Percentiles rank a stretch among this genome's conserved stretches.
These are phyloP conservation scores for Hypoxylon trugodes DNA, from an alignment of 495 filamentous ascomycete species.

Conservation along the genomic window DNA sequence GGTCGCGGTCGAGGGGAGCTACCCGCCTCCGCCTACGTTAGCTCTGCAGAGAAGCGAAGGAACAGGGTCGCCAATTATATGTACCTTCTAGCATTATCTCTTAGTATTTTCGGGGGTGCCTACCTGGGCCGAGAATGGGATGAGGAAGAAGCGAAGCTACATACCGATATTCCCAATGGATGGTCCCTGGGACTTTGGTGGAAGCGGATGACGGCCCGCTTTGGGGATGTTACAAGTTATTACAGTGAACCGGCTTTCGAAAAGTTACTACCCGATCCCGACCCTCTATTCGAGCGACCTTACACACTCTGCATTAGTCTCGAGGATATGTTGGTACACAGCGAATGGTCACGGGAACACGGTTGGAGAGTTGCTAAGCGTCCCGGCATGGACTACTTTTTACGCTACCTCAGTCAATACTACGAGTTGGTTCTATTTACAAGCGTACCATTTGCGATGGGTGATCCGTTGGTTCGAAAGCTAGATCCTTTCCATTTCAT, in stretches of 20 bases:
- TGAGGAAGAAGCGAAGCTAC: conserved; percentile 72
- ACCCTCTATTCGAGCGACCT: conserved; percentile 81
- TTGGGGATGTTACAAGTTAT: conserved; percentile 78
- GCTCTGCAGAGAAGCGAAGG: conserved; percentile 83
- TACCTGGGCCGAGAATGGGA: conserved; percentile 87
- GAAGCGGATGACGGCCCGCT: conserved; percentile 76
- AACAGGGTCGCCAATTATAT: conserved; percentile 72
- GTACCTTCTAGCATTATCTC: conserved; percentile 63
- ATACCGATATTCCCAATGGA: conserved; percentile 75
- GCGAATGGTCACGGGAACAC: conserved; percentile 90
- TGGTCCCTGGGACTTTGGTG: conserved; percentile 71
- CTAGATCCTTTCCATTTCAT: conserved; percentile 96
- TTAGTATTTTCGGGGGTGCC: conserved; percentile 55
- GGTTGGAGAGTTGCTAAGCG: conserved; percentile 97
- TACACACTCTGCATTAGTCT: conserved; percentile 92
- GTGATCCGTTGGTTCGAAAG: conserved; percentile 88
- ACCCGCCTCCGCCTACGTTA: conserved; percentile 86
- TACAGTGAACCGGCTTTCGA: conserved; percentile 97
- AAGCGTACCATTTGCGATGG: conserved; percentile 78
- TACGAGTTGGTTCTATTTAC: conserved; percentile 98
- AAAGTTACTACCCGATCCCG: conserved; percentile 89
- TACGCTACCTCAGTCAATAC: conserved; percentile 95
- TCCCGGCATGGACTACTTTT: conserved; percentile 95
- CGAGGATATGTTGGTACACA: conserved; percentile 93
- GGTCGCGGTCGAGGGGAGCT: conserved; percentile 65